These are phyloP conservation scores for Carex sylvatica DNA, from an alignment of 202 grass and related monocot genomes.

Conservation along the genomic window DNA sequence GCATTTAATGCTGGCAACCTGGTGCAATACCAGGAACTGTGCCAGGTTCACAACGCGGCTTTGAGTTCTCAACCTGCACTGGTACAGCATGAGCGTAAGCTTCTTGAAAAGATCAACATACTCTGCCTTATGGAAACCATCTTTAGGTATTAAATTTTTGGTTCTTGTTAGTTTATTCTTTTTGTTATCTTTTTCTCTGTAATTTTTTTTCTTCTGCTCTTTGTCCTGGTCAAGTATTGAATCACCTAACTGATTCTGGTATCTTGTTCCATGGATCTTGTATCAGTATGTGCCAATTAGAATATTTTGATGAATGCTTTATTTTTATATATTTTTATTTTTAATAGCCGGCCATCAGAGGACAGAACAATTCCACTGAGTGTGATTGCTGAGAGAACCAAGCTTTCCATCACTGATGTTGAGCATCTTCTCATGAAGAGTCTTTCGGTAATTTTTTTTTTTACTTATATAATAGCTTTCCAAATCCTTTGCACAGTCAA, in stretches of 20 bases:
- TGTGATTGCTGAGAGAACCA: conserved; percentile 73
- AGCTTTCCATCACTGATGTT: conserved; percentile 74
- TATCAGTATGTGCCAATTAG: not conserved
- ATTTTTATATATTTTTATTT: conserved; percentile 5
- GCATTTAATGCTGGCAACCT: conserved; percentile 90
- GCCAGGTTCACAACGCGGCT: conserved; percentile 79
- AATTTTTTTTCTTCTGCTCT: not conserved
- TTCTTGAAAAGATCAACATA: conserved; percentile 99
- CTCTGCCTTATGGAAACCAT: conserved; percentile 99
- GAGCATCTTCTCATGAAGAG: conserved; percentile 98
- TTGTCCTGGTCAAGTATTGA: not conserved
- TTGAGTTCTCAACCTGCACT: conserved; percentile 87
- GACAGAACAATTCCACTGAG: conserved; percentile 88
- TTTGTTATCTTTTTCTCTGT: conserved; percentile 8
- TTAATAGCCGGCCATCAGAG: conserved; percentile 69
- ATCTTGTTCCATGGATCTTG: not conserved
- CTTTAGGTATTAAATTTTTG: conserved; percentile 54
- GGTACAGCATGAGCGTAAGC: conserved; percentile 70
- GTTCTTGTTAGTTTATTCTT: conserved; percentile 9
- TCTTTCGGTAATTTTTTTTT: conserved; percentile 68
- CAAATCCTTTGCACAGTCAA: not conserved
- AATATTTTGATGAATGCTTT: conserved; percentile 5
- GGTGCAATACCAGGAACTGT: conserved; percentile 81
- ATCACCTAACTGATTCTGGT: not conserved
- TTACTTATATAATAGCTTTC: not conserved